Evolutionary conservation across 164 flowering plant species (phyloP).

Genomic region (Magnolia officinalis): DNA sequence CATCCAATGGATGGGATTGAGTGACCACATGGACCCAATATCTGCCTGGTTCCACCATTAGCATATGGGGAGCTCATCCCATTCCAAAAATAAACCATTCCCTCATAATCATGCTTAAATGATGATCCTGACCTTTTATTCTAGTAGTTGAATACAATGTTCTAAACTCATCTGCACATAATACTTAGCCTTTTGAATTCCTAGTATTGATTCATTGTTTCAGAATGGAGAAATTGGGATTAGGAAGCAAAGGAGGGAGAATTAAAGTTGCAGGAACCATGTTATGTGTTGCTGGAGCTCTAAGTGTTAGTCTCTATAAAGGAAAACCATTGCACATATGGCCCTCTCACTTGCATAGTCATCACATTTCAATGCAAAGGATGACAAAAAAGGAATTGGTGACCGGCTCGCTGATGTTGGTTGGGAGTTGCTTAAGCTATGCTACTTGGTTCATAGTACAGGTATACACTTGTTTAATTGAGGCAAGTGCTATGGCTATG

Average conservation of each 20-base stretch:
- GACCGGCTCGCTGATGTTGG: slow-evolving; percentile 1
- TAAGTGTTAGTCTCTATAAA: background rate
- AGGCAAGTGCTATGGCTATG: too few relatives aligned
- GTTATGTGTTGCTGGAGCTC: slow-evolving; percentile 8
- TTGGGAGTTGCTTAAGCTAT: slow-evolving; percentile 2
- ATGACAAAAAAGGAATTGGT: background rate
- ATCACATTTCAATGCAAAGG: background rate
- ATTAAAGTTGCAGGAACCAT: slow-evolving; percentile 6
- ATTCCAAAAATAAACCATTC: too few relatives aligned
- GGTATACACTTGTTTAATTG: background rate
- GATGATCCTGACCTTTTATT: too few relatives aligned
- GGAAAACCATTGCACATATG: slow-evolving; percentile 1
- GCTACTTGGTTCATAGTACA: slow-evolving; percentile 11
- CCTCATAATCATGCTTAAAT: too few relatives aligned
- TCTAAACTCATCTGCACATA: too few relatives aligned
- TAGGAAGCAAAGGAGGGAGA: background rate
- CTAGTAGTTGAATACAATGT: too few relatives aligned
- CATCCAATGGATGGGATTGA: too few relatives aligned
- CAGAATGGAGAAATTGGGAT: slow-evolving; percentile 12
- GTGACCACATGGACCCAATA: too few relatives aligned
- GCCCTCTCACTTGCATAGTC: background rate
- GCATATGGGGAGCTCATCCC: background rate
- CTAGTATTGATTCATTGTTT: background rate
- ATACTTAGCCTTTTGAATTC: background rate
- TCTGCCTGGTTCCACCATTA: background rate